A percentile compares a stretch with the other conserved stretches of the same genome.
phyloP scores from a whole-genome alignment of 352 stramenopile genomes.

The Thalassiosira mediterranea region DNA sequence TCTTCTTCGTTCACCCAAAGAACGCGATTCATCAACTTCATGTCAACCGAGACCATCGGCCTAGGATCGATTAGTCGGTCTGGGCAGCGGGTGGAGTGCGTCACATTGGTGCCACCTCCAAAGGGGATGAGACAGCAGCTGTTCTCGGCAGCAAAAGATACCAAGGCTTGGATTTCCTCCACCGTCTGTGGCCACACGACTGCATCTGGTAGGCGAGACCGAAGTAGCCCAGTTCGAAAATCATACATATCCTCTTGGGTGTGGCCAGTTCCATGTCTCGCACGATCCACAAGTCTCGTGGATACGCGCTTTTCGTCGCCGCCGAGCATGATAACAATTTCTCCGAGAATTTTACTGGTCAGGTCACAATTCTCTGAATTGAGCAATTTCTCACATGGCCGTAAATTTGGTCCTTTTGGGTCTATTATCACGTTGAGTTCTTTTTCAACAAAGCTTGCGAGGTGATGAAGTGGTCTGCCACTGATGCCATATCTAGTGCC shows the following conservation, averaged over 20 bases:
- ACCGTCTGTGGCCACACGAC: slow-evolving; percentile 90
- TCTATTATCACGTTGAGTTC: slow-evolving; percentile 77
- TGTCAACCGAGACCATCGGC: slow-evolving; percentile 92
- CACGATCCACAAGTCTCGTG: slow-evolving; percentile 55
- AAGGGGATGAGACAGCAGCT: slow-evolving; percentile 92
- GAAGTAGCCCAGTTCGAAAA: slow-evolving; percentile 66
- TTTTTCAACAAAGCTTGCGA: slow-evolving; percentile 83
- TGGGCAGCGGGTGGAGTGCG: slow-evolving; percentile 78
- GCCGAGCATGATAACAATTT: slow-evolving; percentile 35
- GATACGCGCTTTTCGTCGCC: slow-evolving; percentile 50
- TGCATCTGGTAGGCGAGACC: slow-evolving; percentile 87
- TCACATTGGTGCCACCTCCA: slow-evolving; percentile 92
- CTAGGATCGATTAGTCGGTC: slow-evolving; percentile 80
- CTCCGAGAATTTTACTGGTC: slow-evolving; percentile 23
- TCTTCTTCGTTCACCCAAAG: slow-evolving; percentile 86
- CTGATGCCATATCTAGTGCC: slow-evolving; percentile 81
- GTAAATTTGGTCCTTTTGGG: slow-evolving; percentile 45
- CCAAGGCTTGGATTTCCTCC: slow-evolving; percentile 86
- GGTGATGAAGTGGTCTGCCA: slow-evolving; percentile 63
- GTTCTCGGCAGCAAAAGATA: slow-evolving; percentile 82
- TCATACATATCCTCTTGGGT: slow-evolving; percentile 84
- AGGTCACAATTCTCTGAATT: slow-evolving; percentile 32
- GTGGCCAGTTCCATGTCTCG: slow-evolving; percentile 84
- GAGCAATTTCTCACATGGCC: slow-evolving; percentile 6
- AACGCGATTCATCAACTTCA: slow-evolving; percentile 88